phyloP scores from a whole-genome alignment of 1,284 basidiomycete species.

The Crepidotus sp. region DNA sequence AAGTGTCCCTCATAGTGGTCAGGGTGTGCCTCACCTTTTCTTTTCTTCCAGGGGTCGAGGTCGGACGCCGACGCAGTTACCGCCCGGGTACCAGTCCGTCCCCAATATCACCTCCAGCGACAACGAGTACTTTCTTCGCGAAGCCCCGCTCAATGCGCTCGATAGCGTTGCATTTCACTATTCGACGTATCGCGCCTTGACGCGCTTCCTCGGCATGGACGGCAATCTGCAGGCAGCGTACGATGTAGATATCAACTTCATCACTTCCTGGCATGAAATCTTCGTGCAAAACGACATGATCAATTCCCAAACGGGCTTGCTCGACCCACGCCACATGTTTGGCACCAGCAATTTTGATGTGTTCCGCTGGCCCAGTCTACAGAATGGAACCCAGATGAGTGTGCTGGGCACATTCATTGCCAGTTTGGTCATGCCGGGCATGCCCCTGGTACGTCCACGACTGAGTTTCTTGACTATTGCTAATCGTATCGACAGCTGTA shows the following conservation, averaged over 20 bases:
- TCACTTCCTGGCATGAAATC: slow-evolving; percentile 85
- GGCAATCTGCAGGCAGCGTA: slow-evolving; percentile 84
- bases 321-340: slow-evolving; percentile 84
- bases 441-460: slow-evolving; percentile 52
- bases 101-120: slow-evolving; percentile 54
- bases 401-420: slow-evolving; percentile 73
- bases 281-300: slow-evolving; percentile 81
- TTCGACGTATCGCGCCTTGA: slow-evolving; percentile 77
- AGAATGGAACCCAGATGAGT: slow-evolving; percentile 72
- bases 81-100: slow-evolving; percentile 57
- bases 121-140: slow-evolving; percentile 72
- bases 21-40: background rate
- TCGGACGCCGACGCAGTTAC: slow-evolving; percentile 62
- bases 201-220: slow-evolving; percentile 87
- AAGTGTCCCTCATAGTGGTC: slow-evolving; percentile 23
- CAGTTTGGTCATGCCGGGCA: slow-evolving; percentile 77
- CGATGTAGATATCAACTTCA: slow-evolving; percentile 73
- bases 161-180: slow-evolving; percentile 86
- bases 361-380: slow-evolving; percentile 83
- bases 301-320: slow-evolving; percentile 53
- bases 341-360: slow-evolving; percentile 90
- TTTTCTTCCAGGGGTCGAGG: slow-evolving; percentile 62
- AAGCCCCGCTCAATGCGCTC: slow-evolving; percentile 50
- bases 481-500: slow-evolving; percentile 39
- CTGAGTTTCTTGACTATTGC: slow-evolving; percentile 1